Percentiles rank a stretch among this genome's conserved stretches.
These are phyloP conservation scores for Candida loeiensis DNA, from an alignment of 805 yeast species.

Conservation along the genomic window DNA sequence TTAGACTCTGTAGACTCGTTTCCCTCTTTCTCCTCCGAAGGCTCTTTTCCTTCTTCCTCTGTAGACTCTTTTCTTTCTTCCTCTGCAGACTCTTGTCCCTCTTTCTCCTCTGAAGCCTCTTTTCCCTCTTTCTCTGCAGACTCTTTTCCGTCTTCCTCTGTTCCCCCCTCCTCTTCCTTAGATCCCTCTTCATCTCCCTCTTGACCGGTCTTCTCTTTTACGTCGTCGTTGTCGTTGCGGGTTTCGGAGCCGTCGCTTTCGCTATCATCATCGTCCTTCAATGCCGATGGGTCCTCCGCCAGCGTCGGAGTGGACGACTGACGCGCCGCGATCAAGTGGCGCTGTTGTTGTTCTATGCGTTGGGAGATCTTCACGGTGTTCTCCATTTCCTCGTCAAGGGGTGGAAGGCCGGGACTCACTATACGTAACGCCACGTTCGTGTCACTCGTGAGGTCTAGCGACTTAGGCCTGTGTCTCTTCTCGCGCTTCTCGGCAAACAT, in stretches of 20 bases:
- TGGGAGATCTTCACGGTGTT: slow-evolving; percentile 29
- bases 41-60: too few species aligned
- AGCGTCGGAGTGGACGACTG: slow-evolving; percentile 4
- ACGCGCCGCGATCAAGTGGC: slow-evolving; percentile 29
- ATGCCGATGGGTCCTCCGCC: not conserved
- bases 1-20: too few species aligned
- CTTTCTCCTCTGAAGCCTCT: not conserved
- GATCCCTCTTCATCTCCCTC: not conserved
- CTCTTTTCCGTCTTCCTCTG: too few species aligned
- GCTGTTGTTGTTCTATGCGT: slow-evolving; percentile 33
- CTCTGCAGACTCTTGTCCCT: not conserved
- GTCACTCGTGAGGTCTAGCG: slow-evolving; percentile 16
- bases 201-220: not conserved
- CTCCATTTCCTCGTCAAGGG: slow-evolving; percentile 29
- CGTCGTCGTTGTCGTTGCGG: not conserved
- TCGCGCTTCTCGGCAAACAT: slow-evolving; percentile 4
- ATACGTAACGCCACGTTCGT: slow-evolving; percentile 30
- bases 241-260: not conserved
- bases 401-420: slow-evolving; percentile 34
- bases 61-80: too few species aligned
- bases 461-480: slow-evolving; percentile 20
- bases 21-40: too few species aligned
- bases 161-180: too few species aligned
- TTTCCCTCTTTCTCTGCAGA: too few species aligned
- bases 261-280: slow-evolving; percentile 1